These are phyloP conservation scores for Hyaloscypha hepaticicola DNA, from an alignment of 495 filamentous ascomycete genomes.

Conservation along the genomic window DNA sequence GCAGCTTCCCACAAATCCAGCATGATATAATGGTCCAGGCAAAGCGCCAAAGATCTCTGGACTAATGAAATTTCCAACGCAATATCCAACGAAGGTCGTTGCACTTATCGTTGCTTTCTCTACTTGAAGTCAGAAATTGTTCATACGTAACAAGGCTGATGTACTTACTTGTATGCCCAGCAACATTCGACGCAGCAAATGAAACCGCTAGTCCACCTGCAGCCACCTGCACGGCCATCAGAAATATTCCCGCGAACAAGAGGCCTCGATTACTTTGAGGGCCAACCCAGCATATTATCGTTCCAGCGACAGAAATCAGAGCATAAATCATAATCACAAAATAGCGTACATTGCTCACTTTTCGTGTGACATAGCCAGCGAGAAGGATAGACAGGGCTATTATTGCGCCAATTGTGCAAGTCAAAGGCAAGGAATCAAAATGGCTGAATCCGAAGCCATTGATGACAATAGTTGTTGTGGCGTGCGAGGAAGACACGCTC, in stretches of 20 bases:
- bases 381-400: constrained; percentile 59
- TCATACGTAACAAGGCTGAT: background rate
- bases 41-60: constrained; percentile 47
- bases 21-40: constrained; percentile 63
- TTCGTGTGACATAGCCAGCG: constrained; percentile 57
- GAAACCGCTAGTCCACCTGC: constrained; percentile 58
- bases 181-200: constrained; percentile 46
- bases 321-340: constrained; percentile 59
- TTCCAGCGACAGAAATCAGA: constrained; percentile 69
- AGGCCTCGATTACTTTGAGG: constrained; percentile 38
- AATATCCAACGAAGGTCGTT: constrained; percentile 17
- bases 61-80: constrained; percentile 20
- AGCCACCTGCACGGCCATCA: constrained; percentile 56
- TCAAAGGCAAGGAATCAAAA: constrained; percentile 45
- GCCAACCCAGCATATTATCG: constrained; percentile 66
- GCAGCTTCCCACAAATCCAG: constrained; percentile 54
- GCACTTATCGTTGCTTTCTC: constrained; percentile 18
- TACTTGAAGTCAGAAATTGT: background rate
- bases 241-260: constrained; percentile 44
- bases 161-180: constrained; percentile 23
- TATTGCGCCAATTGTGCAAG: constrained; percentile 41
- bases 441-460: constrained; percentile 48
- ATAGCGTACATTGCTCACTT: constrained; percentile 58
- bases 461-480: constrained; percentile 55
- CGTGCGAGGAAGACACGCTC: too few relatives aligned